Percentiles rank a stretch among this genome's conserved stretches.
These are phyloP conservation scores for Fusarium sublunatum DNA, from an alignment of 2,329 filamentous ascomycete genomes.

Conservation along the genomic window DNA sequence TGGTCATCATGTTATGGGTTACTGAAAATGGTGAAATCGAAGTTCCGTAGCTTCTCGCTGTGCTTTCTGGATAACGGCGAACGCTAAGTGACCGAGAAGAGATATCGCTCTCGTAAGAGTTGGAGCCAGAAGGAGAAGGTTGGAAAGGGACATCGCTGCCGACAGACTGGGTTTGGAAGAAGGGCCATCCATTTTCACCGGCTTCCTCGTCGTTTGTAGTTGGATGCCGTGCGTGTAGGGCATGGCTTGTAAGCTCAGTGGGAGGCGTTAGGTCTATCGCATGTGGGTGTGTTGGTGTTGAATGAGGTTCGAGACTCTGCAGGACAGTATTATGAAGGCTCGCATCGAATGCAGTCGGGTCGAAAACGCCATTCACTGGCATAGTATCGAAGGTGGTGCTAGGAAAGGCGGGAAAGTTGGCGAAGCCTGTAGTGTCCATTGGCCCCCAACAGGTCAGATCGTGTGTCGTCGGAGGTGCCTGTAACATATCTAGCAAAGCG, in stretches of 20 bases:
- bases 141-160: conserved; percentile 43
- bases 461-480: conserved; percentile 44
- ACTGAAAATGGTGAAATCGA: conserved; percentile 46
- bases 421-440: conserved; percentile 43
- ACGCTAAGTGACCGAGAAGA: conserved; percentile 43
- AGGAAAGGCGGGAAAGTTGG: conserved; percentile 41
- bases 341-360: conserved; percentile 42
- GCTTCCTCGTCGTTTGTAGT: conserved; percentile 42
- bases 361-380: conserved; percentile 42
- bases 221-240: conserved; percentile 33
- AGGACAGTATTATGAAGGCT: conserved; percentile 41
- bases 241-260: conserved; percentile 35
- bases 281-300: conserved; percentile 34
- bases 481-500: conserved; percentile 46
- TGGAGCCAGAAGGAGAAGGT: conserved; percentile 43
- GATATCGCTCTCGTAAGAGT: conserved; percentile 45
- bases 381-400: conserved; percentile 43
- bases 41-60: conserved; percentile 42
- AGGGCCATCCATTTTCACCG: conserved; percentile 43
- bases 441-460: conserved; percentile 45
- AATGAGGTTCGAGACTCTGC: conserved; percentile 32
- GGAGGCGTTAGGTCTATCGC: conserved; percentile 39
- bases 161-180: conserved; percentile 42
- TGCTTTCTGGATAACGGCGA: conserved; percentile 43
- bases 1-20: conserved; percentile 43